These are phyloP conservation scores for Ustilago nuda DNA, from an alignment of 1,284 basidiomycete species.

Conservation along the genomic window DNA sequence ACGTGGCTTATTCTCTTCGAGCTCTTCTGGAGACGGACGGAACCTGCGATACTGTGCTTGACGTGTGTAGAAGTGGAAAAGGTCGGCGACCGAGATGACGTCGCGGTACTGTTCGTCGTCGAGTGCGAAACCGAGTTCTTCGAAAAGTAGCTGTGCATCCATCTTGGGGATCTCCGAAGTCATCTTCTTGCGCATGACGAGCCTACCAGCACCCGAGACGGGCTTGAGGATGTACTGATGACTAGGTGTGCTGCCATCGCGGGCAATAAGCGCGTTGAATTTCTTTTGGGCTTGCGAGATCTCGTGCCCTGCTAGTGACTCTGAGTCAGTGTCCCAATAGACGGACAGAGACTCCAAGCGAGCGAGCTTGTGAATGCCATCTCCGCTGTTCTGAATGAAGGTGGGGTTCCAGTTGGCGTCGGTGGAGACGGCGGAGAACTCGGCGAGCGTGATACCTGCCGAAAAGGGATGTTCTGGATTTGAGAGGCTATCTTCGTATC, in stretches of 20 bases:
- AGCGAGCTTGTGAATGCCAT: slow-evolving; percentile 92
- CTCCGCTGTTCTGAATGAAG: slow-evolving; percentile 90
- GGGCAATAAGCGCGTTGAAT: slow-evolving; percentile 78
- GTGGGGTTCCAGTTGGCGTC: slow-evolving; percentile 91
- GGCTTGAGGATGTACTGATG: slow-evolving; percentile 98
- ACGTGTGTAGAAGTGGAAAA: slow-evolving; percentile 95
- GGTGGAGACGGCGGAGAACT: slow-evolving; percentile 93
- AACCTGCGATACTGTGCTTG: slow-evolving; percentile 79
- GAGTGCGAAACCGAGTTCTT: slow-evolving; percentile 91
- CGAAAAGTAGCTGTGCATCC: slow-evolving; percentile 89
- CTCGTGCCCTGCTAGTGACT: slow-evolving; percentile 78
- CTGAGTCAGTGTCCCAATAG: slow-evolving; percentile 95
- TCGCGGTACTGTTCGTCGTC: slow-evolving; percentile 97
- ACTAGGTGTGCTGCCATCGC: slow-evolving; percentile 46
- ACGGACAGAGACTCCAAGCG: slow-evolving; percentile 87
- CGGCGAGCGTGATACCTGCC: slow-evolving; percentile 88
- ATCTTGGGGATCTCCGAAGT: slow-evolving; percentile 79
- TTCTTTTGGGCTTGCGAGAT: slow-evolving; percentile 78
- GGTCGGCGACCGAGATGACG: slow-evolving; percentile 90
- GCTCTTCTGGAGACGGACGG: slow-evolving; percentile 77
- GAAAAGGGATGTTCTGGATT: slow-evolving; percentile 97
- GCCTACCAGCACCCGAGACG: slow-evolving; percentile 91
- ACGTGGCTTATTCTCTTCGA: slow-evolving; percentile 77
- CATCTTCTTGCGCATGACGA: slow-evolving; percentile 81
- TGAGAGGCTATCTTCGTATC: slow-evolving; percentile 95